A percentile compares a stretch with the other conserved stretches of the same genome.
These are phyloP conservation scores for Astragalus glycyphyllos DNA, from an alignment of 306 rosid species.

Conservation along the genomic window DNA sequence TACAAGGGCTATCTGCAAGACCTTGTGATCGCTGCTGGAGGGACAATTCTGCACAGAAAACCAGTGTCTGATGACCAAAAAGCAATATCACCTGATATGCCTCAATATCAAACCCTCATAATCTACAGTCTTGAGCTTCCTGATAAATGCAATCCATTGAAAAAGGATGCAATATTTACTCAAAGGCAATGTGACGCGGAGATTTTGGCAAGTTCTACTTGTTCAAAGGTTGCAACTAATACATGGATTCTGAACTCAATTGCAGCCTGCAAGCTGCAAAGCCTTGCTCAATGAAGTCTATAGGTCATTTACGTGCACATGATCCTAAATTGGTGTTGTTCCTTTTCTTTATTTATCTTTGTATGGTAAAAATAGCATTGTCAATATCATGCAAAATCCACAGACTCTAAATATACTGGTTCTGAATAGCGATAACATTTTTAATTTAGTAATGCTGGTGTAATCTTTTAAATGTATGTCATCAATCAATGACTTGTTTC, in stretches of 20 bases:
- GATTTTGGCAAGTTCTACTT: constrained; percentile 66
- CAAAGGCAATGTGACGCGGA: constrained; percentile 63
- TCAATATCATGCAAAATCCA: not conserved
- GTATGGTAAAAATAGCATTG: not conserved
- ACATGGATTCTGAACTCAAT: constrained; percentile 86
- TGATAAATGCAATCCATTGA: constrained; percentile 49
- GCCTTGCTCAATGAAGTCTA: constrained; percentile 49
- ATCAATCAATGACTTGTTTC: not conserved
- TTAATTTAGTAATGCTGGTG: not conserved
- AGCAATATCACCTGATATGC: constrained; percentile 37
- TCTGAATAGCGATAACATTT: not conserved
- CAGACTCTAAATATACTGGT: not conserved
- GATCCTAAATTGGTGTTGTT: constrained; percentile 19
- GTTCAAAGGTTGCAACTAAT: constrained; percentile 73
- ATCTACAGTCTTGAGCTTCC: constrained; percentile 80
- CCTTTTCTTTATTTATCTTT: constrained; percentile 4
- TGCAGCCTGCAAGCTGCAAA: constrained; percentile 80
- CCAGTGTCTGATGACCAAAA: constrained; percentile 58
- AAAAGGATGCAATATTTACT: constrained; percentile 46
- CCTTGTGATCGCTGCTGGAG: constrained; percentile 89
- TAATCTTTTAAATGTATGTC: not conserved
- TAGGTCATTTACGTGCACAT: constrained; percentile 38
- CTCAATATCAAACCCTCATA: constrained; percentile 57
- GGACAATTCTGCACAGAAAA: constrained; percentile 78
- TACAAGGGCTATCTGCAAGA: constrained; percentile 84